Base-by-base conservation (phyloP, 2,329 filamentous ascomycete genomes). In the Stemphylium lycopersici region DNA sequence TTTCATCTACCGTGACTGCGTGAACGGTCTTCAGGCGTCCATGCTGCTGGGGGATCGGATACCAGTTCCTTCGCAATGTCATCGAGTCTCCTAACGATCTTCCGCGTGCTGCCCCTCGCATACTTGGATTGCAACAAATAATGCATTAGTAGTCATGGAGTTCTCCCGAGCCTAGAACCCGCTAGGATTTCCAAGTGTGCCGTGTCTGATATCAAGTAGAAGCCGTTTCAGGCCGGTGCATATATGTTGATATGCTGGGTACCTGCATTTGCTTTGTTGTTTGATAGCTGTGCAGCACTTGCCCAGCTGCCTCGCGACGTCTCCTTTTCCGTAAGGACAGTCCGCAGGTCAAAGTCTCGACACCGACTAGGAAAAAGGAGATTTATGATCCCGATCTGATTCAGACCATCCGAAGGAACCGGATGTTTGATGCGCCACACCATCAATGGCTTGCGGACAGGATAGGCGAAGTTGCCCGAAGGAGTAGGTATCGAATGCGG, bases 401-500 rank as follows among this genome's bases (percentile, higher is more conserved):
- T 29, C 26, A 29, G 26, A 29, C 3, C 26, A 29, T 29, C 26
- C 26, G 26, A 29, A 29, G 26, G 26, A 2, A 29, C 26, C 26
- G 8, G 26, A 29, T 24, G 15, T 11, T 15, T 18, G 8, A n/a
- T 15, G 10, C 33, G 15, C 26, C 34, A 6, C 12, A 22, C 13
- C 12, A 22, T 8, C 39, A 32, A 49, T 20, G 38, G 26, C n/a
- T 34, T 6, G 33, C 51, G 15, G 24, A 8, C 11, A 13, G 20
- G 22, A 49, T 11, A 29, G 22, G 37, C 6, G 22, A 29, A 52
- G 3, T 29, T 58, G 15, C 58, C 49, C 24, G 24, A 53, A 50
- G 2, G 6, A 46, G 59, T 54, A 65, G 42, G 42, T 44, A 41
- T 58, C 16, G 55, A 52, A 55, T 24, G 32, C 38, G 4, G 53